Conservation (phyloP, 2,329 filamentous ascomycete species). For the Trematosphaeria pertusa region DNA sequence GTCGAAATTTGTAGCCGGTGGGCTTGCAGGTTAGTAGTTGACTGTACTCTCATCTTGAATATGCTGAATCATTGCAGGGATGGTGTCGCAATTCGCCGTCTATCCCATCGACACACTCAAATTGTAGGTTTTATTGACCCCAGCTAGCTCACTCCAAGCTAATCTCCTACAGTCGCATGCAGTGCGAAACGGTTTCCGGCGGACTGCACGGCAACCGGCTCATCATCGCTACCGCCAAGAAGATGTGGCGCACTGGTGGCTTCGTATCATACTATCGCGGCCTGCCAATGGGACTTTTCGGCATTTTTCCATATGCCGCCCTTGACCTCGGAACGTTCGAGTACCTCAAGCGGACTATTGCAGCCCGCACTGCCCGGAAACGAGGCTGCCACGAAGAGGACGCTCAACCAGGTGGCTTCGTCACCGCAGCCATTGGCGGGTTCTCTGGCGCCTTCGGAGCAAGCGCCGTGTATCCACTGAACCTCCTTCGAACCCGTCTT, state of each 20-base stretch:
- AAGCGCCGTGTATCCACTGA: slow-evolving; percentile 92
- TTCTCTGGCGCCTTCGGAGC: slow-evolving; percentile 91
- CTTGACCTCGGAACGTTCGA: slow-evolving; percentile 98
- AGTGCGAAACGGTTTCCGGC: slow-evolving; percentile 90
- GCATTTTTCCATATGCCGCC: slow-evolving; percentile 97
- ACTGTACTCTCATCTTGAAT: neutral
- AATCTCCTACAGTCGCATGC: slow-evolving; percentile 79
- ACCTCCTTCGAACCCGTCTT: slow-evolving; percentile 87
- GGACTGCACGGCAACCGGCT: slow-evolving; percentile 84
- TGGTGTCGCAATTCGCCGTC: slow-evolving; percentile 95
- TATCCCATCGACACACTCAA: slow-evolving; percentile 90
- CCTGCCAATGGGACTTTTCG: slow-evolving; percentile 88
- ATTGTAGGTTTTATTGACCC: too few relatives aligned
- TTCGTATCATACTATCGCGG: slow-evolving; percentile 85
- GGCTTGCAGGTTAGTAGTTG: slow-evolving; percentile 68
- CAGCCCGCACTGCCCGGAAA: slow-evolving; percentile 71
- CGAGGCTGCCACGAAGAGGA: slow-evolving; percentile 82
- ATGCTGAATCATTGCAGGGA: slow-evolving; percentile 56
- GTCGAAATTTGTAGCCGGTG: slow-evolving; percentile 90
- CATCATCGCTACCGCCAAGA: slow-evolving; percentile 80
- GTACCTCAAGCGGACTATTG: slow-evolving; percentile 79
- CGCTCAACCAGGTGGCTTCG: slow-evolving; percentile 76
- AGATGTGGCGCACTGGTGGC: slow-evolving; percentile 83
- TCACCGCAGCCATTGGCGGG: slow-evolving; percentile 87
- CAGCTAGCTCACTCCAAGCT: too few relatives aligned